Evolutionary conservation across 2,329 filamentous ascomycete genomes (phyloP), one percentile per base, ranked within the genome.

Genomic region (Clonostachys rosea): DNA sequence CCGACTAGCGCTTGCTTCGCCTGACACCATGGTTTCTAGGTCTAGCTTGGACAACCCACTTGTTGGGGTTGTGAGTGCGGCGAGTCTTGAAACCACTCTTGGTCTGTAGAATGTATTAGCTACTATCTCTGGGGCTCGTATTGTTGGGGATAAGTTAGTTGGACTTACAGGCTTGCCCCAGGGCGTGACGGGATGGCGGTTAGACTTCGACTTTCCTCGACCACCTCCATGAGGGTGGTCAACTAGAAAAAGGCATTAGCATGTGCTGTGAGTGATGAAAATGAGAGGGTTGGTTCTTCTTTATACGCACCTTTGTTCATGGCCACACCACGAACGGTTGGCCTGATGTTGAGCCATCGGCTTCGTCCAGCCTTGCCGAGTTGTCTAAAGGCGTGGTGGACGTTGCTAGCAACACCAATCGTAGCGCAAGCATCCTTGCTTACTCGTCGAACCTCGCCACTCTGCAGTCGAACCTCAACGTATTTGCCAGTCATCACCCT

Each of bases 141-240:
- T 8, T n/a, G 36, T n/a, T 18, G 14, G 36, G 36, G 36, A 39
- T n/a, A 39, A 39, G 11, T 7, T 5, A 35, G 40, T 30, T 52
- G 37, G 55, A 82, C 89, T 73, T 86, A 95, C 91, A 63, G 90
- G 92, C 64, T 84, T 86, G 65, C 95, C 94, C 94, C 95, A 99
- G 49, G 94, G 94, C 71, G 90, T 96, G 59, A 94, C 90, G 34
- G 95, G 94, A 64, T 95, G 79, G 51, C 91, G 84, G 65, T 96
- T 96, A 83, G 94, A 91, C 89, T 99, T 99, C 49, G 91, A 96
- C 75, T 99, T 99, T 75, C 94, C 94, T 78, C 95, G 84, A 70
- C 94, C 94, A 87, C 94, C 94, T 81, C 94, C 94, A 68, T 99
- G 94, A 62, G 94, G 94, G 78, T 99, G 94, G 63, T 99, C 94